phyloP scores from a whole-genome alignment of 163 green algal genomes.

The Smithsoniella earleae region DNA sequence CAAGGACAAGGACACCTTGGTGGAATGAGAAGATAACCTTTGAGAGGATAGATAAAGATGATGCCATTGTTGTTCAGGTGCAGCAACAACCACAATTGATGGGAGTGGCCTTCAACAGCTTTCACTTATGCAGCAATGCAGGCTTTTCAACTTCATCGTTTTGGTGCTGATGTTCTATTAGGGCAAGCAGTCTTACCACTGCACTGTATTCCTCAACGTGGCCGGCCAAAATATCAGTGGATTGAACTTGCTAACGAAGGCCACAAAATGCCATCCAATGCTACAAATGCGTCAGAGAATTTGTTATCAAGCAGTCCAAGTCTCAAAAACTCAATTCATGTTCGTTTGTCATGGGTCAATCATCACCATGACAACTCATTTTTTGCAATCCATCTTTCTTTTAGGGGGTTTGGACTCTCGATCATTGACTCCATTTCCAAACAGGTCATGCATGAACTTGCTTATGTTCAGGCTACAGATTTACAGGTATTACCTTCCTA shows the following conservation, averaged over 20 bases:
- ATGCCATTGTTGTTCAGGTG: constrained; percentile 21
- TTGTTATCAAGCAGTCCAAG: too few species aligned
- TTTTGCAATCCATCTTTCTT: background rate
- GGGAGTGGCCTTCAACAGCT: too few species aligned
- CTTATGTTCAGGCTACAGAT: background rate
- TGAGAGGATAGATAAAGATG: background rate
- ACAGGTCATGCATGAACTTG: background rate
- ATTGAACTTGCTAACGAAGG: background rate
- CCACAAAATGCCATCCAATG: too few species aligned
- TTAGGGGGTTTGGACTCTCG: constrained; percentile 14
- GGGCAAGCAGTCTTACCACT: background rate
- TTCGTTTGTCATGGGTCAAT: background rate
- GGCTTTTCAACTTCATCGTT: constrained; percentile 23
- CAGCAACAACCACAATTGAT: background rate
- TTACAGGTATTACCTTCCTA: too few species aligned
- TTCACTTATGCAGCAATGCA: too few species aligned
- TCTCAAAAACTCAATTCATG: background rate
- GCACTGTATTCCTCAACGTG: background rate
- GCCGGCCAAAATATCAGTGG: constrained; percentile 7
- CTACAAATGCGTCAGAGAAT: too few species aligned
- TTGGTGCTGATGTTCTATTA: constrained; percentile 5
- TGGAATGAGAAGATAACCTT: constrained; percentile 6
- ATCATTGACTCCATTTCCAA: constrained; percentile 21
- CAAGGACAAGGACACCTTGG: background rate
- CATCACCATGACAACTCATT: background rate